These are phyloP conservation scores for Lactarius sanguifluus DNA, from an alignment of 768 basidiomycete species.

Conservation along the genomic window DNA sequence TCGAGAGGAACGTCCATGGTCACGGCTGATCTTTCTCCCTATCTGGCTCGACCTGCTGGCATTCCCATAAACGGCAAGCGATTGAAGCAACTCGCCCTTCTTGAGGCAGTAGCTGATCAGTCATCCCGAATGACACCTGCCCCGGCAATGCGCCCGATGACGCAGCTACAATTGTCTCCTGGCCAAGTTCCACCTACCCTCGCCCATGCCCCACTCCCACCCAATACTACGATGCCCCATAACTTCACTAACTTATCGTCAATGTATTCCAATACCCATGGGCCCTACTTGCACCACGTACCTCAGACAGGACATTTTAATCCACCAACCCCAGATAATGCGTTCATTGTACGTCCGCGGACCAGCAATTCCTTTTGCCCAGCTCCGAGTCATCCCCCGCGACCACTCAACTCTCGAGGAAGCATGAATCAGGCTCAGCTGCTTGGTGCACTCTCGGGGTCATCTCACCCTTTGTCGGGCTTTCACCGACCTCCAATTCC, in stretches of 20 bases:
- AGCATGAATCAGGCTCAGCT: slow-evolving; percentile 56
- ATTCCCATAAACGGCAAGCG: slow-evolving; percentile 59
- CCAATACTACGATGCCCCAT: slow-evolving; percentile 25
- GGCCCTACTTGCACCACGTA: slow-evolving; percentile 19
- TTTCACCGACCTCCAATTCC: slow-evolving; percentile 18
- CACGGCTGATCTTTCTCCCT: slow-evolving; percentile 68
- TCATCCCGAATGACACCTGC: slow-evolving; percentile 58
- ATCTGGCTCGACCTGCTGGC: slow-evolving; percentile 55
- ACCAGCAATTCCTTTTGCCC: slow-evolving; percentile 38
- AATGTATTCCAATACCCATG: slow-evolving; percentile 31
- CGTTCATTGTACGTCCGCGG: slow-evolving; percentile 39
- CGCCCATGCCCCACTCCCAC: slow-evolving; percentile 14
- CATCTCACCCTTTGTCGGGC: slow-evolving; percentile 26
- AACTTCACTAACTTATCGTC: slow-evolving; percentile 31
- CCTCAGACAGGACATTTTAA: slow-evolving; percentile 27
- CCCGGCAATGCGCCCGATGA: slow-evolving; percentile 29
- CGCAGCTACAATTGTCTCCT: slow-evolving; percentile 3
- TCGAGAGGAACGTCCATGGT: slow-evolving; percentile 45
- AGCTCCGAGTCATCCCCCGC: slow-evolving; percentile 29
- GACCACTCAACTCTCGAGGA: slow-evolving; percentile 36
- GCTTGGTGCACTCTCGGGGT: slow-evolving; percentile 44
- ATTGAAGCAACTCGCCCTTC: slow-evolving; percentile 66
- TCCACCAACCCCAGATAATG: slow-evolving; percentile 31
- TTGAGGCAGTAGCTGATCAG: slow-evolving; percentile 72
- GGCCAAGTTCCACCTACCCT: slow-evolving; percentile 4